Evolutionary conservation across 495 filamentous ascomycete species (phyloP), one percentile per base, ranked within the genome.

Genomic region (Penicillium subrubescens): DNA sequence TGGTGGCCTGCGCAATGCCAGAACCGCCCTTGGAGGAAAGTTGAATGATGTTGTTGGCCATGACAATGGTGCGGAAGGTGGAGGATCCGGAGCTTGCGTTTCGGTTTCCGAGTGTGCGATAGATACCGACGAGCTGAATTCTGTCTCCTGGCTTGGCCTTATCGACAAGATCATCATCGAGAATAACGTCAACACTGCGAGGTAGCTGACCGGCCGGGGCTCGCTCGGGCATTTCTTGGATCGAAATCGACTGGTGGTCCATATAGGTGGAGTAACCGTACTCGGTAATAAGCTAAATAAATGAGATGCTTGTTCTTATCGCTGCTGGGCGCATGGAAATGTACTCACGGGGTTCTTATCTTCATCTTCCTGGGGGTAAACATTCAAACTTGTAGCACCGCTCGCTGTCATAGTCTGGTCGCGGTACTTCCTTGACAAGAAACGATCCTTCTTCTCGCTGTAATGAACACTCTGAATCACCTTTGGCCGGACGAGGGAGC

Each of bases 181-280:
- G 78, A 61, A 99, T 92, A 21, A 99, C 94, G 78, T 99, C 95
- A n/a, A 98, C 95, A 52, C 94, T 93, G 61, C 95, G 88, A 62
- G 95, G 95, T 67, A 99, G 86, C 81, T 98, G 95, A 52, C 95
- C 95, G 58, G 95, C 94, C 31, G 95, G 95, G 27, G 95, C 95
- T 70, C 95, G 84, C 75, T 99, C 95, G 15, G 95, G 95, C 95
- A 99, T 99, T 83, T 99, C 95, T 82, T 99, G 95, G 70, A 99
- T 97, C 0, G 95, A 98, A 53, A 99, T 92, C 19, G 92, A 94
- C 73, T 99, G 95, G 75, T 99, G 96, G 74, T 99, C 95, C 73
- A 94, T 86, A 75, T 97, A 99, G 21, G 90, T 95, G 75, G 89
- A 95, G 76, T 96, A 92, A 10, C 95, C 95, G 76, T 97, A 98